These are phyloP conservation scores for Boletus subcaerulescens DNA, from an alignment of 768 basidiomycete species.

Conservation along the genomic window DNA sequence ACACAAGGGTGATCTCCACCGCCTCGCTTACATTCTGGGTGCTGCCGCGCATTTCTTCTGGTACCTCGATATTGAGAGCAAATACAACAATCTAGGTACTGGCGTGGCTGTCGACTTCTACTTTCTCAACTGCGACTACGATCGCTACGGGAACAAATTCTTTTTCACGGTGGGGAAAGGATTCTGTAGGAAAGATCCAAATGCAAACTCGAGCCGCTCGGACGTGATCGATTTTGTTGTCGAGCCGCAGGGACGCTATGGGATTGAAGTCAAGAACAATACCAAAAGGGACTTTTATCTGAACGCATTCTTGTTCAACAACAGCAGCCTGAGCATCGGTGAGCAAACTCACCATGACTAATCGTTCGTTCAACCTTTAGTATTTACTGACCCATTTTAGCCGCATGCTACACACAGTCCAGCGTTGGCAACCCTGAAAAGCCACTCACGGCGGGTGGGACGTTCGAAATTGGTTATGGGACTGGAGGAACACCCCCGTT, in stretches of 20 bases:
- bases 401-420: constrained; percentile 3
- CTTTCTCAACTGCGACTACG: neutral
- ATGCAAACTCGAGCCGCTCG: neutral
- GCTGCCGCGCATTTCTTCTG: constrained; percentile 22
- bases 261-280: constrained; percentile 36
- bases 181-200: constrained; percentile 1
- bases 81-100: neutral
- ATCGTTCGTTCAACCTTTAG: neutral
- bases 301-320: constrained; percentile 44
- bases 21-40: neutral
- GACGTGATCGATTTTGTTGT: constrained; percentile 18
- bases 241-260: constrained; percentile 28
- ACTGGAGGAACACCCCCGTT: constrained; percentile 33
- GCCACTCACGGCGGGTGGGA: constrained; percentile 2
- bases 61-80: constrained; percentile 17
- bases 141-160: neutral
- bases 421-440: neutral
- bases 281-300: constrained; percentile 35
- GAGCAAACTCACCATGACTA: neutral
- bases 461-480: constrained; percentile 40
- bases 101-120: constrained; percentile 13
- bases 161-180: neutral
- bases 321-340: constrained; percentile 38
- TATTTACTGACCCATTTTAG: constrained; percentile 1
- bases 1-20: neutral